Evolutionary conservation across 345 rosid species (phyloP), one percentile per base, ranked within the genome.

Genomic region (Rhizophora mangle): DNA sequence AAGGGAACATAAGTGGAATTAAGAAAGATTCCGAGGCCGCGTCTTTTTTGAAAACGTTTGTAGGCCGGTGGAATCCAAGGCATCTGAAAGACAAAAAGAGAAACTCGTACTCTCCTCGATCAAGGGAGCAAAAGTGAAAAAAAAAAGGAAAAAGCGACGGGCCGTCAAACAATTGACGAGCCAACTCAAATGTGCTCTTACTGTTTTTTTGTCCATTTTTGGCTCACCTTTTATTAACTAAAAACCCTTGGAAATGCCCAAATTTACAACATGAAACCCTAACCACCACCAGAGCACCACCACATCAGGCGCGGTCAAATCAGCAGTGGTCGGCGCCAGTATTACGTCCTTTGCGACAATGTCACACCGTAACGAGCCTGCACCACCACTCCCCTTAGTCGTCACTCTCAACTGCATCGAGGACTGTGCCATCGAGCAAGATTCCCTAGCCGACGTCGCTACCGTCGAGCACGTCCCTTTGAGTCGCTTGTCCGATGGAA

Each of bases 351-450:
- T 85, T 68, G 74, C 64, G 3, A 67, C 75, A 71, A 71, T 71
- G 75, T 62, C 89, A 30, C 89, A 70, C 76, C 85, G 82, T 64
- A 78, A 69, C 67, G 74, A 66, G 64, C 76, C 87, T 30, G 53
- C 83, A n/a, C 74, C 60, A 3, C 30, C 60, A 16, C 85, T 81
- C 27, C 96, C 97, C 61, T 74, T 77, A 37, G 95, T 92, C 52
- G 90, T 86, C 61, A 80, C 93, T 57, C 98, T 96, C 80, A 96
- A 90, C 87, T 96, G 98, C 83, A 75, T 96, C 72, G 99, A 96
- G 36, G 98, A 90, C 72, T 91, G 91, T 75, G 74, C 79, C 68
- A 75, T 87, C 67, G 99, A 96, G 82, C 93, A 90, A 66, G 89
- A 85, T 58, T 89, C 89, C 31, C 87, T 96, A 54, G 67, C 88